These are phyloP conservation scores for Sporothrix phasma DNA, from an alignment of 2,329 filamentous ascomycete species.

Conservation along the genomic window DNA sequence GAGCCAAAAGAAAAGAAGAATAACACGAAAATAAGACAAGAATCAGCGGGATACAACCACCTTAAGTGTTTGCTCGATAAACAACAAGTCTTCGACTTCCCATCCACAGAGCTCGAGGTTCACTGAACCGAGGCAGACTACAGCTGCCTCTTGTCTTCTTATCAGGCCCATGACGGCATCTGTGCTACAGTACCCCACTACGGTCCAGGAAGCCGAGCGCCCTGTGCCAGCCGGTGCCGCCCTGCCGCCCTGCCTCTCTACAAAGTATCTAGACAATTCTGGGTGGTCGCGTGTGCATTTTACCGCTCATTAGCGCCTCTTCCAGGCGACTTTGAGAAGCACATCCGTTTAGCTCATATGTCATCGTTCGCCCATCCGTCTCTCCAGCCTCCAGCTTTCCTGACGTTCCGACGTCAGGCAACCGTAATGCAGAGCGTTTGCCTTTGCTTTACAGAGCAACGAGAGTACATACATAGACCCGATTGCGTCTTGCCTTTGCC, in stretches of 20 bases:
- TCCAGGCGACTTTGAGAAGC: not conserved
- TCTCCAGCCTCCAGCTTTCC: not conserved
- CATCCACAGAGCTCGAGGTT: too few species aligned
- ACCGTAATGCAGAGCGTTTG: not conserved
- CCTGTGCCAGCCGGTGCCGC: too few species aligned
- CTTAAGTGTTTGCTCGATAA: too few species aligned
- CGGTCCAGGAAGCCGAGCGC: too few species aligned
- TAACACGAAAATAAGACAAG: too few species aligned
- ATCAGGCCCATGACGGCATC: not conserved
- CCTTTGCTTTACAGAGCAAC: not conserved
- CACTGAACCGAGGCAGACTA: not conserved
- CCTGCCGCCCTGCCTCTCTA: not conserved
- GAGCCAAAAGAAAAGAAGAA: too few species aligned
- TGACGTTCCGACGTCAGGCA: not conserved
- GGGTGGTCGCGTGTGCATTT: not conserved
- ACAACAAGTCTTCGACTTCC: too few species aligned
- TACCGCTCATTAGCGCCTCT: not conserved
- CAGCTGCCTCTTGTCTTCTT: not conserved
- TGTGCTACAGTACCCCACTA: slow-evolving; percentile 2
- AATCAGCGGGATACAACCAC: too few species aligned
- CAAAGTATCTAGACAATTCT: too few species aligned
- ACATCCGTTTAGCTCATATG: not conserved
- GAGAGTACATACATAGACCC: not conserved
- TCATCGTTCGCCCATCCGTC: not conserved
- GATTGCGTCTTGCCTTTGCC: not conserved